phyloP scores from a whole-genome alignment of 2,329 filamentous ascomycete species.

The Pestalotiopsis fici region DNA sequence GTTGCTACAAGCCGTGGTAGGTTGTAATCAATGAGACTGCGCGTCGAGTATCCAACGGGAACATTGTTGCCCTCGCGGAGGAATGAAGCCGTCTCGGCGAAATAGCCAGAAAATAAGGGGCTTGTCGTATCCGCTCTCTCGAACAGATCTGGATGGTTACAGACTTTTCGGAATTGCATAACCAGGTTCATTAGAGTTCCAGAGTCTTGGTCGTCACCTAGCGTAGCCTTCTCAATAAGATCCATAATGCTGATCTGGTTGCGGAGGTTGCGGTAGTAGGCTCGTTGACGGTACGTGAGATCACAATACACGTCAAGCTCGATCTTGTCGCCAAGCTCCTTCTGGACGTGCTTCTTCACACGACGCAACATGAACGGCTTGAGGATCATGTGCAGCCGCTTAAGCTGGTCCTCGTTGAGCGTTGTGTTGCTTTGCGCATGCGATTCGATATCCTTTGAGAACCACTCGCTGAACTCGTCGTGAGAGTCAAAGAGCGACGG shows the following conservation, averaged over 20 bases:
- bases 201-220: slow-evolving; percentile 92
- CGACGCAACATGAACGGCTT: slow-evolving; percentile 99
- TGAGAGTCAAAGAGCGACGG: slow-evolving; percentile 96
- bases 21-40: slow-evolving; percentile 81
- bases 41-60: slow-evolving; percentile 82
- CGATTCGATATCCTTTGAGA: slow-evolving; percentile 94
- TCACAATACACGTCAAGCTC: slow-evolving; percentile 96
- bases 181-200: slow-evolving; percentile 98
- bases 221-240: slow-evolving; percentile 92
- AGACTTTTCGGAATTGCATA: slow-evolving; percentile 99
- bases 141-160: slow-evolving; percentile 96
- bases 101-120: slow-evolving; percentile 80
- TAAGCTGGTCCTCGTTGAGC: slow-evolving; percentile 96
- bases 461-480: slow-evolving; percentile 92
- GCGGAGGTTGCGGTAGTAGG: slow-evolving; percentile 87
- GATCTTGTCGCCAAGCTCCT: slow-evolving; percentile 98
- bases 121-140: slow-evolving; percentile 91
- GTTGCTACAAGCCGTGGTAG: slow-evolving; percentile 81
- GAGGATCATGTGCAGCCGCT: slow-evolving; percentile 96
- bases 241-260: slow-evolving; percentile 99
- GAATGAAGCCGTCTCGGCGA: slow-evolving; percentile 94
- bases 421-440: slow-evolving; percentile 99
- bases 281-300: slow-evolving; percentile 92
- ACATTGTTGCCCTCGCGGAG: slow-evolving; percentile 83
- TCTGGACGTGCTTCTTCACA: slow-evolving; percentile 99